These are phyloP conservation scores for Cyclospora cayetanensis DNA, from an alignment of 169 alveolate genomes.

Conservation along the genomic window DNA sequence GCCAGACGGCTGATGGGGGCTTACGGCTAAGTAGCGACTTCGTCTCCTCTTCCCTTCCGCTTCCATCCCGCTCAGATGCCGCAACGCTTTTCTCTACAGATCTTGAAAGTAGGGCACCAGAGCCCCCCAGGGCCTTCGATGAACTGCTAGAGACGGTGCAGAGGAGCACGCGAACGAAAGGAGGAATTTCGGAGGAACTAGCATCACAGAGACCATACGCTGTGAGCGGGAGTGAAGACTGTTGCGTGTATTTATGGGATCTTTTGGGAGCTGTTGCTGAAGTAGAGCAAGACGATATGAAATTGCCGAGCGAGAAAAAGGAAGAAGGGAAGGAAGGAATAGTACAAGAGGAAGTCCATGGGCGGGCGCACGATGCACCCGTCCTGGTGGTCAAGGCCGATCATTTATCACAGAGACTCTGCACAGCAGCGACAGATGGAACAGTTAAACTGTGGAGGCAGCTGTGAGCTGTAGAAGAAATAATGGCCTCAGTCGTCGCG, in stretches of 20 bases:
- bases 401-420: background rate
- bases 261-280: background rate
- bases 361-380: background rate
- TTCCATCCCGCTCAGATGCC: background rate
- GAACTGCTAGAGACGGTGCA: background rate
- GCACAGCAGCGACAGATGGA: constrained; percentile 26
- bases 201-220: background rate
- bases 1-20: background rate
- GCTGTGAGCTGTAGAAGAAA: too few relatives aligned
- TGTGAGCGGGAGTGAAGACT: background rate
- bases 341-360: background rate
- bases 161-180: background rate
- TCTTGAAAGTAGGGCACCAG: background rate
- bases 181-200: background rate
- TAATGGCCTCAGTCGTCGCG: too few relatives aligned
- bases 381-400: background rate
- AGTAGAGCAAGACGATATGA: too few relatives aligned
- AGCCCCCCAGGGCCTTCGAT: background rate
- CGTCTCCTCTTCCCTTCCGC: background rate
- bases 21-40: background rate
- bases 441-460: background rate
- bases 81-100: background rate
- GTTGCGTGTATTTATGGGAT: background rate
- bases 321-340: too few relatives aligned
- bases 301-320: too few relatives aligned